A percentile compares a stretch with the other conserved stretches of the same genome.
Evolutionary conservation across 2,329 filamentous ascomycete species (phyloP).

Genomic region (Macrophomina pseudophaseolina): DNA sequence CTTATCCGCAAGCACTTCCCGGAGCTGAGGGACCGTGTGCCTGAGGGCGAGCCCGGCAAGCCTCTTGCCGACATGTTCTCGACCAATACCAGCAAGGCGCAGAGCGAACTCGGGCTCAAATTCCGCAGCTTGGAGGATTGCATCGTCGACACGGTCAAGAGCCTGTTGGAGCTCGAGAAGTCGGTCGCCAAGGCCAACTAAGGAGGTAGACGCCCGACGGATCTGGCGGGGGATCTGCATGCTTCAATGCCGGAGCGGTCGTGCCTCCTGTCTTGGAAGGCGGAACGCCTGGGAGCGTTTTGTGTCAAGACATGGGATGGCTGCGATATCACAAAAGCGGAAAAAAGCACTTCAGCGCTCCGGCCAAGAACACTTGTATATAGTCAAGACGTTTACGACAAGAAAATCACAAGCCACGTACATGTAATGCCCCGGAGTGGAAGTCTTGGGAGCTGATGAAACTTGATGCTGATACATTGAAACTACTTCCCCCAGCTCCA

Average conservation of each 20-base stretch:
- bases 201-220: not conserved
- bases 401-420: not conserved
- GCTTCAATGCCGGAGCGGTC: not conserved
- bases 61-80: conserved; percentile 45
- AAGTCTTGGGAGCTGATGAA: conserved; percentile 16
- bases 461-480: conserved; percentile 9
- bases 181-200: conserved; percentile 7
- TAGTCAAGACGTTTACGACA: conserved; percentile 13
- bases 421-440: not conserved
- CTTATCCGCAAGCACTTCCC: conserved; percentile 42
- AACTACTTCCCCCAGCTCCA: not conserved
- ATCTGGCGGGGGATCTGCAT: conserved; percentile 15
- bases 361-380: conserved; percentile 20
- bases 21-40: conserved; percentile 43
- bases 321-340: conserved; percentile 2
- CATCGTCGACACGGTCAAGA: conserved; percentile 42
- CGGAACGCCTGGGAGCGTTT: not conserved
- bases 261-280: conserved; percentile 13
- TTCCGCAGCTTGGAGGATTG: conserved; percentile 46
- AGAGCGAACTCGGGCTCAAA: conserved; percentile 47
- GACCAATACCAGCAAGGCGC: conserved; percentile 50
- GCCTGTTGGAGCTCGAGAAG: conserved; percentile 35
- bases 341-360: conserved; percentile 6
- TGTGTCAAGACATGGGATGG: conserved; percentile 12
- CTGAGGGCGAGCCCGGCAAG: conserved; percentile 29